Base-by-base conservation (phyloP, 2,329 filamentous ascomycete genomes). In the Penicillium sp. region DNA sequence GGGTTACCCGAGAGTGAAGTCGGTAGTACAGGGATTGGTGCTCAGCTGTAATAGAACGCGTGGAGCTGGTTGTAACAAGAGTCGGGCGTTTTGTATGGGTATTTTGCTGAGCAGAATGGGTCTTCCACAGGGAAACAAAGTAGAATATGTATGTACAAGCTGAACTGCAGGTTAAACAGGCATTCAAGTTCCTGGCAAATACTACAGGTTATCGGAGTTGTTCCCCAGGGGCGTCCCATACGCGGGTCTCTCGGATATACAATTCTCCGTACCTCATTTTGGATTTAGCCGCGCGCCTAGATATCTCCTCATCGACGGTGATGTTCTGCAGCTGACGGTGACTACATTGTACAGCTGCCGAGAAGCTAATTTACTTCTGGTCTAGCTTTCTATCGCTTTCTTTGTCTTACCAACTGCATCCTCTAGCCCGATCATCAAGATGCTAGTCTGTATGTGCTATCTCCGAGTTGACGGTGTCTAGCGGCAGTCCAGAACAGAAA, bases 241-340 rank as follows among this genome's bases (percentile, higher is more conserved):
- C 53, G 44, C 49, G 55, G 42, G 19, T 29, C 42, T 13, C 12
- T 12, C 55, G 56, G 61, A 62, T 58, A 52, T 63, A 49, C 27
- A 49, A 61, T 59, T 54, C 31, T 55, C 65, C 63, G 58, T 13
- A n/a, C 31, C 4, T 45, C 55, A 49, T 50, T 43, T 43, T 57
- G 48, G 21, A 44, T 36, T 58, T 67, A 67, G 61, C 62, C 65
- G 65, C 65, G 65, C 65, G 65, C 44, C 45, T 67, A 65, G 35
- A 45, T 43, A 27, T 53, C 35, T 49, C 25, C 33, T 56, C 35
- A 33, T 48, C 55, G 43, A 43, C 55, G 9, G 49, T 33, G 49
- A 53, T 53, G 42, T 53, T 49, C 39, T 55, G 35, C 57, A 53
- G 41, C 49, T 50, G 15, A 42, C 15, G 27, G n/a, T 23, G 23